These are phyloP conservation scores for Trametes sp. DNA, from an alignment of 1,284 basidiomycete genomes.

Conservation along the genomic window DNA sequence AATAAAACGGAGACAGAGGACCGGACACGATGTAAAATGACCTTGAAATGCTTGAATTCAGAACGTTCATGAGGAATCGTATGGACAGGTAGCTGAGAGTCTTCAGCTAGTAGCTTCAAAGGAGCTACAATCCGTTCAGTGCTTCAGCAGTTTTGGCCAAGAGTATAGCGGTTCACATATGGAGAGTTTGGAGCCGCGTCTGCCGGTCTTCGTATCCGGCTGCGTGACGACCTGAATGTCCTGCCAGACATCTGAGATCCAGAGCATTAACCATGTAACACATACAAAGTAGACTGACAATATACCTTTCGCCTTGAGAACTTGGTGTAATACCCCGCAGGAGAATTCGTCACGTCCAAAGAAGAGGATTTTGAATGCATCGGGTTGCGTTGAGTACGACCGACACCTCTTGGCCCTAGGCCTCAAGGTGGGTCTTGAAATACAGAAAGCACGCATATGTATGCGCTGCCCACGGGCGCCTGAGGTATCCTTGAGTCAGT, in stretches of 20 bases:
- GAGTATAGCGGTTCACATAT: constrained; percentile 52
- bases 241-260: constrained; percentile 64
- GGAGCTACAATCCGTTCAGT: constrained; percentile 54
- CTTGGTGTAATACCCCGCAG: constrained; percentile 60
- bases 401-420: not conserved
- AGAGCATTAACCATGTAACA: not conserved
- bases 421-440: too few relatives aligned
- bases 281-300: too few relatives aligned
- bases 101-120: constrained; percentile 59
- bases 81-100: constrained; percentile 58
- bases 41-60: constrained; percentile 68
- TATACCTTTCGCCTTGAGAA: constrained; percentile 60
- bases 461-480: too few relatives aligned
- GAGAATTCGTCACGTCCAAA: constrained; percentile 81
- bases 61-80: constrained; percentile 62
- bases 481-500: too few relatives aligned
- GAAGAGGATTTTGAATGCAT: constrained; percentile 64
- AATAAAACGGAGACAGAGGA: too few relatives aligned
- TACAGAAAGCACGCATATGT: not conserved
- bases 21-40: constrained; percentile 31
- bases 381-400: constrained; percentile 10
- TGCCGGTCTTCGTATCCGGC: constrained; percentile 61
- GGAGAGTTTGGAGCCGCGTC: constrained; percentile 56
- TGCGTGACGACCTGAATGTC: constrained; percentile 65
- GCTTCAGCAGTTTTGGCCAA: too few relatives aligned